Conservation (phyloP, 345 rosid genomes). For the Murraya paniculata region DNA sequence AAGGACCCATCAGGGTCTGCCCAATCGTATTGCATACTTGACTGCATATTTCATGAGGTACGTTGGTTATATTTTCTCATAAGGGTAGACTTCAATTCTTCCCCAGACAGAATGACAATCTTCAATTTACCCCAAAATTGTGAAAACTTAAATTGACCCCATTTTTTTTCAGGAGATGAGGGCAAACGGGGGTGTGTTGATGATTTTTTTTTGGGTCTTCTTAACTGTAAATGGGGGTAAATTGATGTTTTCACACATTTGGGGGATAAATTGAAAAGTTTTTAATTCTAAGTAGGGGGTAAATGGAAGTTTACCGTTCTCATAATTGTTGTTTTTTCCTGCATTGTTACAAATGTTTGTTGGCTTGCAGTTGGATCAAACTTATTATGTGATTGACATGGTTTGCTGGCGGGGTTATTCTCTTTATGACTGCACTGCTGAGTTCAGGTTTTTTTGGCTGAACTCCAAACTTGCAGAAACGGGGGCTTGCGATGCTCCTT, state of each 20-base stretch:
- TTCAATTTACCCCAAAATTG: no score
- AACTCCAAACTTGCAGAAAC: slow-evolving; percentile 88
- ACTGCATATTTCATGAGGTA: slow-evolving; percentile 97
- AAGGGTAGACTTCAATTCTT: no score
- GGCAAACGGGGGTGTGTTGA: no score
- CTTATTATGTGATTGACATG: slow-evolving; percentile 90
- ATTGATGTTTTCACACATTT: no score
- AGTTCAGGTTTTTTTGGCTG: slow-evolving; percentile 92
- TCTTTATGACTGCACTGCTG: slow-evolving; percentile 82
- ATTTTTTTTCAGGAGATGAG: no score
- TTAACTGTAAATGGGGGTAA: no score
- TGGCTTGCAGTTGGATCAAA: slow-evolving; percentile 65
- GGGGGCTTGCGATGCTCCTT: slow-evolving; percentile 77
- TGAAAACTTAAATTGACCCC: no score
- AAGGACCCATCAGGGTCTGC: slow-evolving; percentile 64
- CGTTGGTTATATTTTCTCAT: slow-evolving; percentile 1
- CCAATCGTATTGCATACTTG: slow-evolving; percentile 77
- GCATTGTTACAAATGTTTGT: not conserved
- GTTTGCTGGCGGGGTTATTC: slow-evolving; percentile 94
- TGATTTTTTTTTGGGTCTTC: no score
- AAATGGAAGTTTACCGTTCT: no score
- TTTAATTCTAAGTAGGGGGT: no score
- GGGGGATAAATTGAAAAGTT: no score
- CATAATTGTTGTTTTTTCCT: not conserved
- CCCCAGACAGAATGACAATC: no score